Base-by-base conservation (phyloP, 345 rosid species). In the Cochlearia excelsa region DNA sequence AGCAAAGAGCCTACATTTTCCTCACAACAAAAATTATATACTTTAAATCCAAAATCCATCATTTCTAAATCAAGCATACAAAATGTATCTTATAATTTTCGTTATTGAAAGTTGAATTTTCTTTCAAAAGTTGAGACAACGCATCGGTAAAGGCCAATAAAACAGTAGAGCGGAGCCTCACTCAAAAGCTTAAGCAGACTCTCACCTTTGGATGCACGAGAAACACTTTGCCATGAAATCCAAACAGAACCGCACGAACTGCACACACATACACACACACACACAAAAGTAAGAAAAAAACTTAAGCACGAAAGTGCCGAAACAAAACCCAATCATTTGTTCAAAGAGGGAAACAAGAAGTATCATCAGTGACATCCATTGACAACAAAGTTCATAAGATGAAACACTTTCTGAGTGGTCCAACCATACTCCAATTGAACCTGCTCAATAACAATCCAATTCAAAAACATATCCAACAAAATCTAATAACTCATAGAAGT, bases 241-340 rank as follows among this genome's bases (percentile, higher is more conserved):
- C 99, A 74, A 94, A 94, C 49, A 94, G 87, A 42, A 94, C 44
- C 3, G 99, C 95, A 35, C 99, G 95, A 44, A 84, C 99, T 94
- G 79, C 75, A 76, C 40, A 61, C 3, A 54, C n/a, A 38, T 3
- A 71, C 6, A 56, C 27, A 8, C 9, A 46, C n/a, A n/a, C n/a
- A n/a, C n/a, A n/a, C n/a, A n/a, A n/a, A n/a, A n/a, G n/a, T n/a
- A n/a, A n/a, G n/a, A n/a, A n/a, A n/a, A n/a, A n/a, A n/a, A n/a
- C n/a, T n/a, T n/a, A n/a, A n/a, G n/a, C n/a, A n/a, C n/a, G n/a
- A n/a, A n/a, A n/a, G n/a, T 47, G 16, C 26, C n/a, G 28, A 53
- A 9, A 30, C n/a, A 37, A 59, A 40, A 9, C 61, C 30, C n/a
- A n/a, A n/a, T n/a, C n/a, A n/a, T n/a, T n/a, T 27, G 16, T 2